Evolutionary conservation across 257 asterid species (phyloP).

Genomic region (Linderniella brevidens): DNA sequence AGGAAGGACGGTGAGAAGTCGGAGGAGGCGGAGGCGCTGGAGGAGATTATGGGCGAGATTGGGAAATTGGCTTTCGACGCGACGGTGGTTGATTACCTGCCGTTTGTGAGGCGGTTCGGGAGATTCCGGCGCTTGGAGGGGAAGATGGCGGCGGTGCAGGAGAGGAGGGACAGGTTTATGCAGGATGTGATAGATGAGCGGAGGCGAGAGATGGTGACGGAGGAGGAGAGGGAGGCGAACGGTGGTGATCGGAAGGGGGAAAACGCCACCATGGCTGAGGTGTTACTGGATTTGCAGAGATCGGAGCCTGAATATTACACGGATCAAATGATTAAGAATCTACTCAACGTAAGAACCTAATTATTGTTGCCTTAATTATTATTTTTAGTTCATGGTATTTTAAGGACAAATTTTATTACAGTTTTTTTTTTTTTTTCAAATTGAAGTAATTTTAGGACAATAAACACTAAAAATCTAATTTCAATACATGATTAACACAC

Average conservation of each 20-base stretch:
- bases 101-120: slow-evolving; percentile 39
- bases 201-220: slow-evolving; percentile 1
- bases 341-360: slow-evolving; percentile 25
- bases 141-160: slow-evolving; percentile 18
- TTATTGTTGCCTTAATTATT: neutral
- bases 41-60: slow-evolving; percentile 28
- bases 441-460: too few species aligned
- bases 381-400: too few species aligned
- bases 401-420: neutral
- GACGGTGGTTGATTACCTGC: slow-evolving; percentile 35
- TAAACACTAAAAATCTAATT: too few species aligned
- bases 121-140: slow-evolving; percentile 26
- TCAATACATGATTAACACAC: too few species aligned
- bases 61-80: slow-evolving; percentile 29
- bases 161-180: slow-evolving; percentile 36
- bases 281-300: slow-evolving; percentile 28
- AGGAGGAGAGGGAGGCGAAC: neutral
- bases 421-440: too few species aligned
- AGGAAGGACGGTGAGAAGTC: slow-evolving; percentile 17
- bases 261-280: slow-evolving; percentile 29
- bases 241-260: neutral
- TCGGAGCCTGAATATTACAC: slow-evolving; percentile 33
- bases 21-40: slow-evolving; percentile 20
- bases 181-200: slow-evolving; percentile 32
- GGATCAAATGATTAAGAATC: slow-evolving; percentile 33